Evolutionary conservation across 768 basidiomycete species (phyloP).

Genomic region (Leucocoprinus leucothites): DNA sequence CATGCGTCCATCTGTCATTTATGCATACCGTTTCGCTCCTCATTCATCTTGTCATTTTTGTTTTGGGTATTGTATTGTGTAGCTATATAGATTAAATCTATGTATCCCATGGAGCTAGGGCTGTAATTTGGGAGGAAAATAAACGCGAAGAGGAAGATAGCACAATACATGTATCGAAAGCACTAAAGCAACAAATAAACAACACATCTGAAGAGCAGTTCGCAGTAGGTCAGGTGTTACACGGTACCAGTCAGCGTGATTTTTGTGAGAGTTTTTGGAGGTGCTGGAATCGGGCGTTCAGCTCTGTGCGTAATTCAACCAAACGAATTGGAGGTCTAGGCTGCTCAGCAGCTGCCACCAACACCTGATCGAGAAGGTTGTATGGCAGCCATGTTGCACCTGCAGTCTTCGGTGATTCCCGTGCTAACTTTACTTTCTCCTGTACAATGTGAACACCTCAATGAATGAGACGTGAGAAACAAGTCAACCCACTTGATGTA

Average conservation of each 20-base stretch:
- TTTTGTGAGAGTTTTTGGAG: slow-evolving; percentile 61
- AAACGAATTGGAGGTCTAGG: slow-evolving; percentile 47
- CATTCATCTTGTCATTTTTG: slow-evolving; percentile 8
- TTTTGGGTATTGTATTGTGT: slow-evolving; percentile 25
- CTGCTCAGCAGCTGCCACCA: slow-evolving; percentile 58
- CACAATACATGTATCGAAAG: slow-evolving; percentile 33
- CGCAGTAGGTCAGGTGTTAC: not conserved
- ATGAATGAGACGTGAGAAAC: slow-evolving; percentile 1
- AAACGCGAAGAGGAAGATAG: not conserved
- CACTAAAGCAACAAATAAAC: not conserved
- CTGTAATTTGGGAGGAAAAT: not conserved
- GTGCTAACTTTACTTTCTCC: slow-evolving; percentile 53
- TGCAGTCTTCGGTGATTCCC: slow-evolving; percentile 48
- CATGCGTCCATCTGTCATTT: not conserved
- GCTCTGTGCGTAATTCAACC: slow-evolving; percentile 52
- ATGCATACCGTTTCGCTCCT: not conserved
- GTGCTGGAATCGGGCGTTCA: slow-evolving; percentile 62
- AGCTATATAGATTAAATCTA: slow-evolving; percentile 30
- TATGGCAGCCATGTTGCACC: slow-evolving; percentile 80
- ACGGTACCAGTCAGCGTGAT: slow-evolving; percentile 12
- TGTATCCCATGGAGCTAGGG: slow-evolving; percentile 29
- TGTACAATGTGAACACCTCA: slow-evolving; percentile 24
- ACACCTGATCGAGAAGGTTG: slow-evolving; percentile 78
- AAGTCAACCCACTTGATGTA: slow-evolving; percentile 57
- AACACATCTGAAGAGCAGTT: not conserved